Percentiles rank a stretch among this genome's conserved stretches.
Evolutionary conservation across 1,139 yeast species (phyloP).

Genomic region (Suhomyces bokatorum): DNA sequence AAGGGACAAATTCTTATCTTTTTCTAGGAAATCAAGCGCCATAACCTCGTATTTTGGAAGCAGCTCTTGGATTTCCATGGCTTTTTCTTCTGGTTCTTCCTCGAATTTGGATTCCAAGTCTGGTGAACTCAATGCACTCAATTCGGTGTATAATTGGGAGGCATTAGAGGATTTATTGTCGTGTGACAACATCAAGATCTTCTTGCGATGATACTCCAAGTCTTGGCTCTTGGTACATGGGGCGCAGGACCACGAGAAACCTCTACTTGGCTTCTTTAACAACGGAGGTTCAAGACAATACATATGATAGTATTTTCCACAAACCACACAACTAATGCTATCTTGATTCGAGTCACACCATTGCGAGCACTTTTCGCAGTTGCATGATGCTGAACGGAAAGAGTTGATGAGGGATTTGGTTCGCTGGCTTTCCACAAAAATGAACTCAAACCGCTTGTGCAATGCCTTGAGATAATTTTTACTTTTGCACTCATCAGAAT

Average conservation of each 20-base stretch:
- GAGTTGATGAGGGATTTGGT: constrained; percentile 63
- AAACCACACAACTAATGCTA: constrained; percentile 81
- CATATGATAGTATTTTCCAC: constrained; percentile 73
- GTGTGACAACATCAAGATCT: constrained; percentile 44
- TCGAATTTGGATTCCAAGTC: constrained; percentile 5
- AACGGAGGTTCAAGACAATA: constrained; percentile 86
- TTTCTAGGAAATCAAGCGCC: constrained; percentile 53
- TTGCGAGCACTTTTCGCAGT: constrained; percentile 74
- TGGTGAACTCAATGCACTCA: constrained; percentile 23
- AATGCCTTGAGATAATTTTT: constrained; percentile 60
- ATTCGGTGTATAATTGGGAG: constrained; percentile 29
- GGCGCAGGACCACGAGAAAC: constrained; percentile 94
- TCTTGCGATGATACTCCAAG: constrained; percentile 35
- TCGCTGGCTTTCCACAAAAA: constrained; percentile 73
- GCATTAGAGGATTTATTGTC: constrained; percentile 48
- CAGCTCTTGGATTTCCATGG: constrained; percentile 10
- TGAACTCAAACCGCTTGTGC: constrained; percentile 66
- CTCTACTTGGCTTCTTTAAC: constrained; percentile 75
- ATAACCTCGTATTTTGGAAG: constrained; percentile 63
- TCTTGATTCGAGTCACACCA: constrained; percentile 76
- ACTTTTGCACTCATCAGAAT: constrained; percentile 55
- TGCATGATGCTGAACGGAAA: constrained; percentile 53
- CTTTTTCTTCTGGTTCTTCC: constrained; percentile 8
- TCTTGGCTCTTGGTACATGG: constrained; percentile 58
- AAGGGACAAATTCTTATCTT: constrained; percentile 43